A percentile compares a stretch with the other conserved stretches of the same genome.
These are phyloP conservation scores for Xylaria polymorpha DNA, from an alignment of 2,329 filamentous ascomycete species.

Conservation along the genomic window DNA sequence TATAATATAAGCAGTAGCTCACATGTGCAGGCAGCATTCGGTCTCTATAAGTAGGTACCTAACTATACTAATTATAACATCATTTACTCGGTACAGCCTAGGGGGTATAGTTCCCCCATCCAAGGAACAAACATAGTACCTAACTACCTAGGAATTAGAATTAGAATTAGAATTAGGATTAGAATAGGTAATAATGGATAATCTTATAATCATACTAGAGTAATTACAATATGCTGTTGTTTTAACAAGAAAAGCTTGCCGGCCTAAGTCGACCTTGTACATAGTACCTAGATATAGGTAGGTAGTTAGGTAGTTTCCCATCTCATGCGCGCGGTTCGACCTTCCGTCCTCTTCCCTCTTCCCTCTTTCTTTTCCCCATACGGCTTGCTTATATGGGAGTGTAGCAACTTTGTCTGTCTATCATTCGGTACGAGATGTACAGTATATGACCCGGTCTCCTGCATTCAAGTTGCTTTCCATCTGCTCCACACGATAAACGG, in stretches of 20 bases:
- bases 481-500: neutral
- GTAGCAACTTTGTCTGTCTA: too few relatives aligned
- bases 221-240: slow-evolving; percentile 20
- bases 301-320: slow-evolving; percentile 4
- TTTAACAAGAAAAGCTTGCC: slow-evolving; percentile 19
- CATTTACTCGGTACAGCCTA: slow-evolving; percentile 12
- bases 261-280: neutral
- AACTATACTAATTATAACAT: slow-evolving; percentile 29
- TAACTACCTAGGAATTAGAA: neutral
- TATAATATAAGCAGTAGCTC: slow-evolving; percentile 17
- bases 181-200: slow-evolving; percentile 13
- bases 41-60: neutral
- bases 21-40: slow-evolving; percentile 2
- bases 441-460: neutral
- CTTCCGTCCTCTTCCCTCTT: neutral
- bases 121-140: slow-evolving; percentile 22
- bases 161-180: neutral
- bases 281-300: neutral
- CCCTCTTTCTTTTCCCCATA: neutral
- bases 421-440: neutral
- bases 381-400: neutral
- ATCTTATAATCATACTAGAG: slow-evolving; percentile 17
- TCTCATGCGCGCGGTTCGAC: slow-evolving; percentile 6
- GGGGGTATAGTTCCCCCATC: slow-evolving; percentile 19
- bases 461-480: neutral